phyloP scores from a whole-genome alignment of 1,139 yeast species.

The Blastobotrys persicus region DNA sequence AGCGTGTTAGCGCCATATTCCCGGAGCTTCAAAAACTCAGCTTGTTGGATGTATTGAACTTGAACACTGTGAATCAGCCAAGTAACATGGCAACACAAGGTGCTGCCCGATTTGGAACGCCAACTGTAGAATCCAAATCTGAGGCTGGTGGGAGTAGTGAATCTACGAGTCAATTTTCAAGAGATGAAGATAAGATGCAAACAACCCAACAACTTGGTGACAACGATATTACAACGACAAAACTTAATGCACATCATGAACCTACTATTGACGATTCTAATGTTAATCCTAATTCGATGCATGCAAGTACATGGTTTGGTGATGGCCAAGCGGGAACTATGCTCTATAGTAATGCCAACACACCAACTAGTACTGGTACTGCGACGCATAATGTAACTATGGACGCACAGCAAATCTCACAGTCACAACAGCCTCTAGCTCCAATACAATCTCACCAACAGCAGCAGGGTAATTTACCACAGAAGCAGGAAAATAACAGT shows the following conservation, averaged over 20 bases:
- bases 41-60: conserved; percentile 23
- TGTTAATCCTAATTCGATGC: neutral
- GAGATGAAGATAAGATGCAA: neutral
- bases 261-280: neutral
- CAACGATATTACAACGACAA: neutral
- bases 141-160: conserved; percentile 3
- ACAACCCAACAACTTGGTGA: neutral
- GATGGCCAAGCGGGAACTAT: conserved; percentile 4
- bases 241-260: neutral
- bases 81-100: neutral
- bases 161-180: conserved; percentile 3
- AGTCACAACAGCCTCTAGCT: neutral
- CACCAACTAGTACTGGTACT: conserved; percentile 6
- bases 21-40: conserved; percentile 22
- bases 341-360: neutral
- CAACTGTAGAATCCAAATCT: neutral
- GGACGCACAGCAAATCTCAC: neutral
- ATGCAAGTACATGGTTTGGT: neutral
- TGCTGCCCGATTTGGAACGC: neutral
- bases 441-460: neutral
- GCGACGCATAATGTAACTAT: neutral
- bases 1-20: conserved; percentile 19
- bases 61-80: conserved; percentile 10
- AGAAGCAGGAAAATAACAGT: conserved; percentile 4
- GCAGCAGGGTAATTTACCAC: neutral